phyloP scores from a whole-genome alignment of 2,329 filamentous ascomycete species.

The Albophoma yamanashiensis region DNA sequence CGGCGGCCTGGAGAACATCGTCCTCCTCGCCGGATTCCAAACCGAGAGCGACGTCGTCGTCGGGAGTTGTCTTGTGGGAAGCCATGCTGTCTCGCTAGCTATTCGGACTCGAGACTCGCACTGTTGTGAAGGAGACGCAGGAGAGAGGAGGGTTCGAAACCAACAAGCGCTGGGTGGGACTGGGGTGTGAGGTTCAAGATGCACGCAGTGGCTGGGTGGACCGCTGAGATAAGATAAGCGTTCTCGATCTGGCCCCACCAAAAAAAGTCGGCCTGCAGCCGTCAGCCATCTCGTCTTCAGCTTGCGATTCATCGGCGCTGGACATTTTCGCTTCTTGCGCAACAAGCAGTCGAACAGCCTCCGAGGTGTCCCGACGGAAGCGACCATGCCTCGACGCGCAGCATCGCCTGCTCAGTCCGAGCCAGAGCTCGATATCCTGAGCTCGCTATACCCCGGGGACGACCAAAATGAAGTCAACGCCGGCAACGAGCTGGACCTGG shows the following conservation, averaged over 20 bases:
- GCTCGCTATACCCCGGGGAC: conserved; percentile 58
- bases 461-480: conserved; percentile 35
- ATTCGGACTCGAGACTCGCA: background rate
- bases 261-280: conserved; percentile 18
- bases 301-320: background rate
- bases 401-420: conserved; percentile 79
- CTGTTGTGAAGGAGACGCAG: no score
- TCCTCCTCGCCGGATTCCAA: conserved; percentile 42
- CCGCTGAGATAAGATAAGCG: conserved; percentile 25
- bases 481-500: conserved; percentile 43
- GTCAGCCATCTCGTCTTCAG: background rate
- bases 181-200: background rate
- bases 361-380: conserved; percentile 64
- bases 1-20: conserved; percentile 71
- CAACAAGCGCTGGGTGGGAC: background rate
- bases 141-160: background rate
- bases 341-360: background rate
- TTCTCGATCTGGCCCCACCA: conserved; percentile 5
- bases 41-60: conserved; percentile 15
- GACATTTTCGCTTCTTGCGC: background rate
- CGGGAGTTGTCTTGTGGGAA: conserved; percentile 22
- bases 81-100: background rate
- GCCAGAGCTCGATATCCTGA: conserved; percentile 83
- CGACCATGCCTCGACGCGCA: conserved; percentile 58
- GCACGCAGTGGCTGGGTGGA: background rate